These are phyloP conservation scores for Cinnamomum chago DNA, from an alignment of 164 flowering plant species.

Conservation along the genomic window DNA sequence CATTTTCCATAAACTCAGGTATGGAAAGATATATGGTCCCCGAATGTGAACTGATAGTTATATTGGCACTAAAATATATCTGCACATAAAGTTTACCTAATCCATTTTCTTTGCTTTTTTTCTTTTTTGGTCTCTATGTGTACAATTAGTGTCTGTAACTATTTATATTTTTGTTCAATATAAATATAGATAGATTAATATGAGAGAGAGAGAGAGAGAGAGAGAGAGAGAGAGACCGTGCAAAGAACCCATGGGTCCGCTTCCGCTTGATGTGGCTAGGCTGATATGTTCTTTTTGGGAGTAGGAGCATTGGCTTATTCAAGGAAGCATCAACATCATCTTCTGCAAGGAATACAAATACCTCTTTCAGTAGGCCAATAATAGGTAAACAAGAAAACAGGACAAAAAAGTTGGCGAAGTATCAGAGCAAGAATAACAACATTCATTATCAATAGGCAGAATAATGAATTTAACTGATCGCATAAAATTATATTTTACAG, in stretches of 20 bases:
- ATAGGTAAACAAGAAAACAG: not conserved
- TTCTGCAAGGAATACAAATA: slow-evolving; percentile 21
- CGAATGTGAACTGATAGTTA: not conserved
- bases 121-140: too few relatives aligned
- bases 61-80: not conserved
- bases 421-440: not conserved
- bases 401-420: not conserved
- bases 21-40: not conserved
- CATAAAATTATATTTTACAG: too few relatives aligned
- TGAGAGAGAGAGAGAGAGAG: too few relatives aligned
- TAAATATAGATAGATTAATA: not conserved
- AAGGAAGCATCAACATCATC: slow-evolving; percentile 39
- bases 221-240: slow-evolving; percentile 45
- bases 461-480: too few relatives aligned
- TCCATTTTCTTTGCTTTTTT: too few relatives aligned
- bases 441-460: not conserved
- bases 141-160: not conserved
- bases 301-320: slow-evolving; percentile 51
- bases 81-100: not conserved
- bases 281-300: slow-evolving; percentile 73
- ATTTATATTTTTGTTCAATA: not conserved
- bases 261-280: slow-evolving; percentile 74
- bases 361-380: not conserved
- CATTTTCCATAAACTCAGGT: not conserved
- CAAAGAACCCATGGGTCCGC: slow-evolving; percentile 75